A percentile compares a stretch with the other conserved stretches of the same genome.
phyloP scores from a whole-genome alignment of 768 basidiomycete genomes.

The Boletus rufocinnamomeus region DNA sequence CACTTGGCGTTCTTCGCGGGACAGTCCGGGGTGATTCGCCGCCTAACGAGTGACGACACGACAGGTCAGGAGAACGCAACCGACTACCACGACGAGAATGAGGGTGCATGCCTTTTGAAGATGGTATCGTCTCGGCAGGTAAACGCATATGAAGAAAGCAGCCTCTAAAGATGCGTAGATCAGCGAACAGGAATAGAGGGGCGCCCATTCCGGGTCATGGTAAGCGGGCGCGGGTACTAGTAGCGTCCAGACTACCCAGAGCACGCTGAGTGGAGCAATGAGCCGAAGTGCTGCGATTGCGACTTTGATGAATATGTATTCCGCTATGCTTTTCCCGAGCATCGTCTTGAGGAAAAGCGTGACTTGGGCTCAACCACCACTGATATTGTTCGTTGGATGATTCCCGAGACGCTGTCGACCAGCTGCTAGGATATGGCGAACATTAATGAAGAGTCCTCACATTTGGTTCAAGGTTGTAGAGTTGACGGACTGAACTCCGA shows the following conservation, averaged over 20 bases:
- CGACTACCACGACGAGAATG: background rate
- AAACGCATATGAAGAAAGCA: slow-evolving; percentile 50
- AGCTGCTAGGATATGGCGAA: background rate
- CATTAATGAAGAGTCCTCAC: background rate
- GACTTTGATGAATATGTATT: slow-evolving; percentile 55
- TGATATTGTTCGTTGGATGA: background rate
- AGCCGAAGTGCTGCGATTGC: slow-evolving; percentile 48
- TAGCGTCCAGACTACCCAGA: slow-evolving; percentile 35
- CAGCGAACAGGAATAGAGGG: slow-evolving; percentile 22
- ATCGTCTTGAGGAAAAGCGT: slow-evolving; percentile 29
- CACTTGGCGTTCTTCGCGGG: slow-evolving; percentile 43
- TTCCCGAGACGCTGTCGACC: background rate
- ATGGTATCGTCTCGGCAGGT: slow-evolving; percentile 45
- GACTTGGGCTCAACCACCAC: background rate
- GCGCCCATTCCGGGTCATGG: background rate
- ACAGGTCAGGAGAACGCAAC: background rate
- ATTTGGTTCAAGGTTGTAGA: background rate
- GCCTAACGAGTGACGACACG: slow-evolving; percentile 27
- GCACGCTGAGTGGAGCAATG: slow-evolving; percentile 51
- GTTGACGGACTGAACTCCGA: too few species aligned
- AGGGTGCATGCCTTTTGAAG: slow-evolving; percentile 46
- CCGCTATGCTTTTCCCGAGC: slow-evolving; percentile 49
- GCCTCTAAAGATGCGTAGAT: slow-evolving; percentile 45
- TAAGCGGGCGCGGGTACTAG: background rate
- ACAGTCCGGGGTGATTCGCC: slow-evolving; percentile 39